Percentiles rank a stretch among this genome's conserved stretches.
phyloP scores from a whole-genome alignment of 306 rosid species.

The Sicyos edulis region DNA sequence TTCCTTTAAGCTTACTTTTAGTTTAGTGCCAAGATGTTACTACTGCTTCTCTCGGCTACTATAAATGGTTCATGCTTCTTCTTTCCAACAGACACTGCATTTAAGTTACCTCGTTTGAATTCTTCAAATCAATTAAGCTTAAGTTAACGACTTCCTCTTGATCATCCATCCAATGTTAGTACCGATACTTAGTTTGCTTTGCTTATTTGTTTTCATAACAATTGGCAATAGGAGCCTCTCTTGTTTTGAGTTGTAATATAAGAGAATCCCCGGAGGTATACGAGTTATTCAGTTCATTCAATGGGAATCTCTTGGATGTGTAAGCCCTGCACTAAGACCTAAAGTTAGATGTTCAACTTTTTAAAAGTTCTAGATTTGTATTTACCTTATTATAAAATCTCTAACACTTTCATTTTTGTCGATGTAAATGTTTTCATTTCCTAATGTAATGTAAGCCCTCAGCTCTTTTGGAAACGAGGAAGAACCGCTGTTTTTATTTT shows the following conservation, averaged over 20 bases:
- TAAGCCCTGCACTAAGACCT: no score
- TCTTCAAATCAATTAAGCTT: neutral
- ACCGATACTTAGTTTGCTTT: neutral
- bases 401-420: no score
- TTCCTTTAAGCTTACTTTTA: neutral
- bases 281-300: no score
- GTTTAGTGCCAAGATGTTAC: neutral
- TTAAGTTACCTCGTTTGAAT: neutral
- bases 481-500: neutral
- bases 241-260: neutral
- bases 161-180: neutral
- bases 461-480: neutral
- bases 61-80: neutral
- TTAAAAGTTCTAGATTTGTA: no score
- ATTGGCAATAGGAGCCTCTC: neutral
- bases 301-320: no score
- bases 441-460: slow-evolving; percentile 2
- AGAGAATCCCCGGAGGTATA: no score
- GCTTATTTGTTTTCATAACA: neutral
- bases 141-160: neutral
- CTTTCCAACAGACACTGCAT: neutral
- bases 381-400: no score
- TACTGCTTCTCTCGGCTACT: neutral
- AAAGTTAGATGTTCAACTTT: no score
- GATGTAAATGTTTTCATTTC: no score